Percentiles rank a stretch among this genome's conserved stretches.
These are phyloP conservation scores for Melanomma pulvis-pyrius DNA, from an alignment of 495 filamentous ascomycete genomes.

Conservation along the genomic window DNA sequence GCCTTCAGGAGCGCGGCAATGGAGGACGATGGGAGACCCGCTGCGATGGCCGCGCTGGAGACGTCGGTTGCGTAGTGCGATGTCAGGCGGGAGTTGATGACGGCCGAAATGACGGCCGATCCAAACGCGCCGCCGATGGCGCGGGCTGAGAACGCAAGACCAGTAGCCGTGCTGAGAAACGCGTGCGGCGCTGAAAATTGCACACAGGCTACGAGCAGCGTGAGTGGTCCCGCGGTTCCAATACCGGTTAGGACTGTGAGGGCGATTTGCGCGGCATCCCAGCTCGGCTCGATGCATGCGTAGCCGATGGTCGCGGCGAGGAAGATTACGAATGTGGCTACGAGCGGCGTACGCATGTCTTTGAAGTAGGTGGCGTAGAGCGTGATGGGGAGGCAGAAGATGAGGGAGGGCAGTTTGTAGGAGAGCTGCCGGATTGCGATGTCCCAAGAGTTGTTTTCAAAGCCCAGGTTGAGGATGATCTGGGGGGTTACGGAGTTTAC, in stretches of 20 bases:
- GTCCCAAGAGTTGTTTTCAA: conserved; percentile 47
- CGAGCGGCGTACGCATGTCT: conserved; percentile 54
- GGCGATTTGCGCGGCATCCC: conserved; percentile 53
- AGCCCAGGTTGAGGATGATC: conserved; percentile 58
- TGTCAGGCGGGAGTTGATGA: conserved; percentile 54
- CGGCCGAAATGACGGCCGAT: conserved; percentile 57
- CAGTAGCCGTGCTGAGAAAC: conserved; percentile 58
- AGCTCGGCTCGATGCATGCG: conserved; percentile 51
- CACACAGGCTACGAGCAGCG: conserved; percentile 55
- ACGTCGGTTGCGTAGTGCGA: conserved; percentile 49
- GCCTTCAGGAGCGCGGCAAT: conserved; percentile 46
- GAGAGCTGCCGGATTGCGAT: conserved; percentile 57
- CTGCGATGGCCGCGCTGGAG: conserved; percentile 44
- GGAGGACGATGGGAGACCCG: conserved; percentile 49
- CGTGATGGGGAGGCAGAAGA: conserved; percentile 44
- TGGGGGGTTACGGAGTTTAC: conserved; percentile 59
- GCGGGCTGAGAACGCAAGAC: conserved; percentile 57
- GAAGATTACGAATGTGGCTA: conserved; percentile 54
- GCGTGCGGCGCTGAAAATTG: conserved; percentile 60
- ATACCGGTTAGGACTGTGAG: conserved; percentile 54
- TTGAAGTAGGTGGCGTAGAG: conserved; percentile 54
- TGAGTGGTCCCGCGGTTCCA: conserved; percentile 55
- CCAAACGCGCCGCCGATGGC: conserved; percentile 60
- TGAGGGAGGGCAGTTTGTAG: conserved; percentile 35
- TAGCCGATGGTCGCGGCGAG: conserved; percentile 55